Conservation (phyloP, 306 rosid genomes). For the Prosopis cineraria region DNA sequence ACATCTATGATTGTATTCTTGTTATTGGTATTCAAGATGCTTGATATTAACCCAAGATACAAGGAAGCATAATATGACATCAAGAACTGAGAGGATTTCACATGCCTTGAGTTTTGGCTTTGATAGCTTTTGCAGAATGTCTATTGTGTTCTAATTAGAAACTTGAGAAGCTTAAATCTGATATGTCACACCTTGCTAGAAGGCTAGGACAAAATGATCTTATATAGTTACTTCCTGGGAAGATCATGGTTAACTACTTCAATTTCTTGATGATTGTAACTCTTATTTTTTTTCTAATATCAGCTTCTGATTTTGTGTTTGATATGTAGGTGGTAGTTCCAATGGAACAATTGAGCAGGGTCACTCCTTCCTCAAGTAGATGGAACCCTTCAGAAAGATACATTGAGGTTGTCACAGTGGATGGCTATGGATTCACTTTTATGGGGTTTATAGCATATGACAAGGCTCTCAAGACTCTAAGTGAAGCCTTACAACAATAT, state of each 20-base stretch:
- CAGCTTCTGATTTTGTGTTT: conserved; percentile 17
- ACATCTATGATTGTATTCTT: neutral
- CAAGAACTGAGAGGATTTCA: neutral
- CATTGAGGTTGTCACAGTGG: conserved; percentile 54
- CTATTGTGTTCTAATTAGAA: neutral
- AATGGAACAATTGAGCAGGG: conserved; percentile 55
- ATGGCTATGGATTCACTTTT: conserved; percentile 72
- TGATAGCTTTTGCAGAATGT: neutral
- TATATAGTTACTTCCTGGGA: neutral
- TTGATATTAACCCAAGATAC: neutral
- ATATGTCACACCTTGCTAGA: too few species aligned
- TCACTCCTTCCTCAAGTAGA: conserved; percentile 53
- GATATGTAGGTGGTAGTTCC: conserved; percentile 54
- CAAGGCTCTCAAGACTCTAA: conserved; percentile 63
- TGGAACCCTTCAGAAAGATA: conserved; percentile 59
- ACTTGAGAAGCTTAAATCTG: too few species aligned
- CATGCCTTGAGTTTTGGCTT: neutral
- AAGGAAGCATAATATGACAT: neutral
- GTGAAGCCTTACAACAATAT: conserved; percentile 40
- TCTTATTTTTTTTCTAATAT: conserved; percentile 1
- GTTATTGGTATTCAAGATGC: neutral
- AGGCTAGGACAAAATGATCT: neutral
- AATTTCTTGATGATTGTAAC: neutral
- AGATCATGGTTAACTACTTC: neutral
- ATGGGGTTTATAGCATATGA: conserved; percentile 78